Evolutionary conservation across 257 asterid genomes (phyloP), one percentile per base, ranked within the genome.

Genomic region (Verbascum thapsus): DNA sequence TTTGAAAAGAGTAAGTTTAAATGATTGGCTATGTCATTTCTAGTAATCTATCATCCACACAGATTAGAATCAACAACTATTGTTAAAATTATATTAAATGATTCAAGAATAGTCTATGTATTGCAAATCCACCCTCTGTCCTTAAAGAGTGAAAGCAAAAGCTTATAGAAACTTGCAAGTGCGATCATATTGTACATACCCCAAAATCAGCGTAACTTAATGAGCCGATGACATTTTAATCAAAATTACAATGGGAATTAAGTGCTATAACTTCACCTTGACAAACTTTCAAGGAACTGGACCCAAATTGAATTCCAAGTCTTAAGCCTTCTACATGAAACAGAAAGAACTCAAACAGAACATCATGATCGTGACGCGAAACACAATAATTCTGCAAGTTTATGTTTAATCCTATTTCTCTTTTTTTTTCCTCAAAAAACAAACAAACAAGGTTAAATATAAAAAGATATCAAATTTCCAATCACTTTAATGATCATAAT

Each of bases 251-350:
- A 57, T 34, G 17, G 7, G 43, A n/a, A 57, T 34, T 55, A 37
- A 9, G 18, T 9, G 6, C 37, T 19, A 49, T 26, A 64, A 12
- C 11, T 10, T 38, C 53, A 23, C 26, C 10, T 51, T 2, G 4
- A 39, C 54, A 63, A 37, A 48, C 19, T 47, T 45, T 18, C 34
- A 3, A 57, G 12, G 42, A 61, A 62, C 58, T 63, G 44, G 3
- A 17, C 16, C 38, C 19, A 22, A 39, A 11, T 47, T 48, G 38
- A 50, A 10, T 41, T 55, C n/a, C 41, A 22, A 38, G 59, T 41
- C 18, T 20, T 37, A 15, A 39, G 3, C 51, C 67, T 49, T 39
- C 42, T 50, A 10, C 13, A 20, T 23, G 22, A 67, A 39, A n/a
- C 44, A 15, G 7, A 45, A 45, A 44, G 13, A 30, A 26, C 63